Evolutionary conservation across 371 early-diverging fungal genomes (phyloP).

Genomic region (Mortierella sp.): DNA sequence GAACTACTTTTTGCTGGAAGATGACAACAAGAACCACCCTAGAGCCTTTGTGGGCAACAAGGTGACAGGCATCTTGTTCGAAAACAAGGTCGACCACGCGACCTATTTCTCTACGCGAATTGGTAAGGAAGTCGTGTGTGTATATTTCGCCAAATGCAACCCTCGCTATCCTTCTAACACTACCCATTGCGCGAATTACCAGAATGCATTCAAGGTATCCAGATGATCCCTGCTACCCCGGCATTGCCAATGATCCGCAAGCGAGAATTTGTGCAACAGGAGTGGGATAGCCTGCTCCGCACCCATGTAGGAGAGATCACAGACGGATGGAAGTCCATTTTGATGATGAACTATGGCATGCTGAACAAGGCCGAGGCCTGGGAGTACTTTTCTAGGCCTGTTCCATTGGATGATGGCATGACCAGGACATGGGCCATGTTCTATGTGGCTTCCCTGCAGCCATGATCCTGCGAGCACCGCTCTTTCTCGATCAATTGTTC

Average conservation of each 20-base stretch:
- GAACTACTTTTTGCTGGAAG: constrained; percentile 72
- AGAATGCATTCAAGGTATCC: constrained; percentile 85
- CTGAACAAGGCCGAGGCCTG: constrained; percentile 60
- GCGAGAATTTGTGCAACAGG: constrained; percentile 62
- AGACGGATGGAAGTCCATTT: constrained; percentile 66
- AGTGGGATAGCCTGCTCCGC: constrained; percentile 62
- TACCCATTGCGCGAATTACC: not conserved
- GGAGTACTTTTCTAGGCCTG: constrained; percentile 41
- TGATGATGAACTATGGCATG: constrained; percentile 65
- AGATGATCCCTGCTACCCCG: constrained; percentile 83
- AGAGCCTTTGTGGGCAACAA: constrained; percentile 66
- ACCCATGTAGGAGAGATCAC: constrained; percentile 49
- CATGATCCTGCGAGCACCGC: not conserved
- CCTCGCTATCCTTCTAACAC: too few species aligned
- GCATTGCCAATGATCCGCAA: constrained; percentile 61
- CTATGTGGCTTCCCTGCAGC: constrained; percentile 60
- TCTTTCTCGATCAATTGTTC: too few species aligned
- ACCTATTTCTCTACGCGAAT: constrained; percentile 37
- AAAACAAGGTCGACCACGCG: constrained; percentile 77
- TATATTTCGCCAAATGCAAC: too few species aligned
- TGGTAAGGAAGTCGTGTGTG: constrained; percentile 15
- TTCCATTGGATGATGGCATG: constrained; percentile 68
- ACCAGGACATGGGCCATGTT: constrained; percentile 68
- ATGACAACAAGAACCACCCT: constrained; percentile 62
- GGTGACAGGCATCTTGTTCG: constrained; percentile 77